Conservation (phyloP, 78 protist genomes). For the Trichosphaerium sp. region DNA sequence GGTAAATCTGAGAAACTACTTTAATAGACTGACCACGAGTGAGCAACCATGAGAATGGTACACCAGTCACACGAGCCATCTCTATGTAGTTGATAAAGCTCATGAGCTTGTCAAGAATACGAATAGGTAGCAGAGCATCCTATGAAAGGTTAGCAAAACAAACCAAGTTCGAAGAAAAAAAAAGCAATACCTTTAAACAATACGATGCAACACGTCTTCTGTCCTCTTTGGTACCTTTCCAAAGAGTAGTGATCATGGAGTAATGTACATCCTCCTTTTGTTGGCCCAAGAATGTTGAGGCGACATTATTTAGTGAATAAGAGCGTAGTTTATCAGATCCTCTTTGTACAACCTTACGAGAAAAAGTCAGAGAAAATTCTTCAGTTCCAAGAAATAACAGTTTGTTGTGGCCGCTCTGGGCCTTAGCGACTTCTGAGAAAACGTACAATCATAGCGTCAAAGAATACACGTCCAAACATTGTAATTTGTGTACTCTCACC, state of each 20-base stretch:
- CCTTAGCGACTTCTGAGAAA: too few species aligned
- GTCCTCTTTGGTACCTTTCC: conserved; percentile 82
- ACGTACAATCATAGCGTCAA: too few species aligned
- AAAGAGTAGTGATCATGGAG: conserved; percentile 89
- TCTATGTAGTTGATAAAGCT: conserved; percentile 87
- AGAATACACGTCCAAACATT: conserved; percentile 65
- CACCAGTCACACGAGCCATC: conserved; percentile 99
- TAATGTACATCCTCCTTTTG: conserved; percentile 99
- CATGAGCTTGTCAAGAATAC: conserved; percentile 94
- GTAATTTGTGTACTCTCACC: conserved; percentile 81
- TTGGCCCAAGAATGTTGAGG: conserved; percentile 90
- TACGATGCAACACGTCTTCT: conserved; percentile 96
- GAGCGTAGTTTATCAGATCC: conserved; percentile 87
- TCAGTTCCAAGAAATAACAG: too few species aligned
- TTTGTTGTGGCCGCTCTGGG: too few species aligned
- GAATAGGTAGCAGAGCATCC: conserved; percentile 93
- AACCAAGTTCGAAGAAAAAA: background rate
- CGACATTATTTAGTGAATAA: conserved; percentile 94
- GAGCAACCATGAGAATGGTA: conserved; percentile 81
- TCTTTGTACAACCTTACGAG: too few species aligned
- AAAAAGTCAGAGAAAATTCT: too few species aligned
- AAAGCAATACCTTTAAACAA: conserved; percentile 74
- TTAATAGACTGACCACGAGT: conserved; percentile 96
- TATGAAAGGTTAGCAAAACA: background rate
- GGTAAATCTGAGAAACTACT: conserved; percentile 92